Base-by-base conservation (phyloP, 371 early-diverging fungal genomes). In the Rhizopus delemar region DNA sequence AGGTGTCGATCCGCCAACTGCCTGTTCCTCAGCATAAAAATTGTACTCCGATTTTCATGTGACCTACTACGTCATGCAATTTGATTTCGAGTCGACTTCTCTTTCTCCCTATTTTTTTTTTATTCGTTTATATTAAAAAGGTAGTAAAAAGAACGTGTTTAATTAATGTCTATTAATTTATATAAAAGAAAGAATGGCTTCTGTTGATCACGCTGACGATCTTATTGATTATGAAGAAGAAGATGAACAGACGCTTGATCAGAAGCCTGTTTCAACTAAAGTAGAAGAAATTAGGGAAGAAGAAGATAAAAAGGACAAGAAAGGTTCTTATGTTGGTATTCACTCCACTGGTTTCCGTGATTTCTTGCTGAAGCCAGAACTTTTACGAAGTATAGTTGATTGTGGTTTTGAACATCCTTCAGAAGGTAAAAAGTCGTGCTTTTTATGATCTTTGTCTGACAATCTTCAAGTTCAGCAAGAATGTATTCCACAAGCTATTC, bases 371-470 rank as follows among this genome's bases (percentile, higher is more conserved):
- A 95, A 94, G 85, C 96, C 96, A 8, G 97, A 97, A 73, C 79
- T 99, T 32, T 73, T 94, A 56, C 88, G 96, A 59, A 92, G 96
- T 59, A 97, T 97, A 65, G 92, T 91, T 32, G 98, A 97, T 75
- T 96, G 95, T 71, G 98, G 98, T 81, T 98, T 97, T 74, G 98
- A 98, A 81, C 98, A 98, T 83, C 99, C 99, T 33, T 94, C 94
- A 51, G 97, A 97, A 87, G 93, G 92, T 90, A 77, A 34, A 22
- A 43, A 43, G n/a, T 13, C 13, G n/a, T 43, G 22, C 22, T 22
- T 22, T 22, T 22, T 22, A 22, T 22, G 22, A 22, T 22, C 22
- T 22, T 22, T 38, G 8, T 38, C 5, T 22, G 22, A 22, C 22
- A 22, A 22, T 22, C 22, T 22, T 22, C 22, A 70, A 92, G 99